Evolutionary conservation across 768 basidiomycete species (phyloP).

Genomic region (Pisolithus albus): DNA sequence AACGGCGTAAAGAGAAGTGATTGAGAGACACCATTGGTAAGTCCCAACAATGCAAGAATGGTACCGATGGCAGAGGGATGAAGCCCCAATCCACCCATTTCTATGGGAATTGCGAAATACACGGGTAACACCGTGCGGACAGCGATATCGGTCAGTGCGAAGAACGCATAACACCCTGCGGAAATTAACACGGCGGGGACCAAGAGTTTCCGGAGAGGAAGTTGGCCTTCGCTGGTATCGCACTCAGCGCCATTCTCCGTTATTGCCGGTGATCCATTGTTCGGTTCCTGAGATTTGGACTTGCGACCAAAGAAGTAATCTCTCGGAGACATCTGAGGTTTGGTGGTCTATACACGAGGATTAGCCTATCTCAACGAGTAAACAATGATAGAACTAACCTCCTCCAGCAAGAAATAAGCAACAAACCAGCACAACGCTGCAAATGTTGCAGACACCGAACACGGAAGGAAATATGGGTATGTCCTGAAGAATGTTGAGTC

Average conservation of each 20-base stretch:
- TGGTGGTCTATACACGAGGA: conserved; percentile 23
- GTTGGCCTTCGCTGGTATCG: conserved; percentile 24
- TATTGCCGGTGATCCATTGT: conserved; percentile 5
- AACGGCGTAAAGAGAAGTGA: conserved; percentile 59
- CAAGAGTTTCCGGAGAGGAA: conserved; percentile 47
- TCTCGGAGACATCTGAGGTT: conserved; percentile 29
- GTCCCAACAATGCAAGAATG: conserved; percentile 53
- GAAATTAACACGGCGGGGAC: conserved; percentile 51
- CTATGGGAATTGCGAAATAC: conserved; percentile 65
- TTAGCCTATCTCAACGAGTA: not conserved
- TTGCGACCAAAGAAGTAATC: conserved; percentile 20
- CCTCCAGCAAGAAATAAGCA: conserved; percentile 48
- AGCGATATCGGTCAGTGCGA: conserved; percentile 62
- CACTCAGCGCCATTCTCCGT: conserved; percentile 16
- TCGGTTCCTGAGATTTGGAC: conserved; percentile 11
- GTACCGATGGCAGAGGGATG: conserved; percentile 58
- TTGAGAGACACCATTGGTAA: conserved; percentile 60
- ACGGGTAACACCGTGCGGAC: conserved; percentile 62
- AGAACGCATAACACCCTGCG: conserved; percentile 55
- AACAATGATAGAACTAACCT: conserved; percentile 29
- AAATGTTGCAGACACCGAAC: conserved; percentile 59
- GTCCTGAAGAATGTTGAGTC: conserved; percentile 47
- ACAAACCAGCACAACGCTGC: conserved; percentile 48
- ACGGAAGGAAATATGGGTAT: conserved; percentile 73
- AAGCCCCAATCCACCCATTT: conserved; percentile 65